Percentiles rank a stretch among this genome's conserved stretches.
Evolutionary conservation across 129 eudicot species (phyloP).

Genomic region (Helianthus annuus): HanXRQr2.0-SUNRISE NC_035446.2:112821415-112821914

Average conservation of each 20-base stretch:
- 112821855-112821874: background rate
- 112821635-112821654: conserved; percentile 1
- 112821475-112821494: background rate
- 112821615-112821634: background rate
- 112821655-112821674: background rate
- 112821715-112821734: background rate
- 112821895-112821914: background rate
- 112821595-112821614: background rate
- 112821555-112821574: background rate
- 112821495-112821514: background rate
- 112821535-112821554: background rate
- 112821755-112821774: background rate
- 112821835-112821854: background rate
- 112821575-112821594: background rate
- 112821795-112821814: background rate
- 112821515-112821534: background rate
- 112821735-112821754: background rate
- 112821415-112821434: background rate
- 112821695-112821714: background rate
- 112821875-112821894: background rate
- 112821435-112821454: background rate
- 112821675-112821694: background rate
- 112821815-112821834: background rate
- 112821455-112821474: background rate
- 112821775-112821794: background rate